Percentiles rank a stretch among this genome's conserved stretches.
These are phyloP conservation scores for Leccinum arenicola DNA, from an alignment of 768 basidiomycete species.

Conservation along the genomic window DNA sequence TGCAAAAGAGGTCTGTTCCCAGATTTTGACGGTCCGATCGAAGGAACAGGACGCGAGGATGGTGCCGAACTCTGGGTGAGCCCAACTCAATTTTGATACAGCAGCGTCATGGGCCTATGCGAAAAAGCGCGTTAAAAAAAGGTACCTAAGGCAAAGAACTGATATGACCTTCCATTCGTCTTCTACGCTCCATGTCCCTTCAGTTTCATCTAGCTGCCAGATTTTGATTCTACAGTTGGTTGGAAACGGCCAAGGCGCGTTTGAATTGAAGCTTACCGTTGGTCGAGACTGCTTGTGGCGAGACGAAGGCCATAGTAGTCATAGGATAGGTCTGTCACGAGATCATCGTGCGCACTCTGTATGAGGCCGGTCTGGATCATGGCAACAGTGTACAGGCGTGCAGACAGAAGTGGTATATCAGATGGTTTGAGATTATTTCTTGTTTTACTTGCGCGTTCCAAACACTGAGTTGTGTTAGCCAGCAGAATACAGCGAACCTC, in stretches of 20 bases:
- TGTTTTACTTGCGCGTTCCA: neutral
- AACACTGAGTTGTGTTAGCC: neutral
- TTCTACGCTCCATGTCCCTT: conserved; percentile 73
- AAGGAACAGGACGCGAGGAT: conserved; percentile 86
- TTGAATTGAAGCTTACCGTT: conserved; percentile 49
- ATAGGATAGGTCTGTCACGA: conserved; percentile 83
- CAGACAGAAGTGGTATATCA: neutral
- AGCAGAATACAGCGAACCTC: neutral
- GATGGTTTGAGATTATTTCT: neutral
- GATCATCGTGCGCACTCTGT: conserved; percentile 72
- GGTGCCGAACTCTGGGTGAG: conserved; percentile 88
- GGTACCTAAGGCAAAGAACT: neutral
- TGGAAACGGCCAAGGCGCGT: conserved; percentile 10
- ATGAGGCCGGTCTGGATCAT: conserved; percentile 85
- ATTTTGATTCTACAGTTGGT: conserved; percentile 62
- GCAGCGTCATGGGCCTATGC: conserved; percentile 94
- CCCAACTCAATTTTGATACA: conserved; percentile 81
- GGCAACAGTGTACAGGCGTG: neutral
- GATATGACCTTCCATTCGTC: conserved; percentile 89
- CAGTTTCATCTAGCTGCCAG: conserved; percentile 74
- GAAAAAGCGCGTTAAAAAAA: neutral
- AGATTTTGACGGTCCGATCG: conserved; percentile 90
- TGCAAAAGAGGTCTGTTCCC: conserved; percentile 61
- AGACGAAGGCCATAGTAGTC: conserved; percentile 86
- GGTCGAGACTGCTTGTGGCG: conserved; percentile 81